Base-by-base conservation (phyloP, 2,329 filamentous ascomycete species). In the Juglanconis oblonga region DNA sequence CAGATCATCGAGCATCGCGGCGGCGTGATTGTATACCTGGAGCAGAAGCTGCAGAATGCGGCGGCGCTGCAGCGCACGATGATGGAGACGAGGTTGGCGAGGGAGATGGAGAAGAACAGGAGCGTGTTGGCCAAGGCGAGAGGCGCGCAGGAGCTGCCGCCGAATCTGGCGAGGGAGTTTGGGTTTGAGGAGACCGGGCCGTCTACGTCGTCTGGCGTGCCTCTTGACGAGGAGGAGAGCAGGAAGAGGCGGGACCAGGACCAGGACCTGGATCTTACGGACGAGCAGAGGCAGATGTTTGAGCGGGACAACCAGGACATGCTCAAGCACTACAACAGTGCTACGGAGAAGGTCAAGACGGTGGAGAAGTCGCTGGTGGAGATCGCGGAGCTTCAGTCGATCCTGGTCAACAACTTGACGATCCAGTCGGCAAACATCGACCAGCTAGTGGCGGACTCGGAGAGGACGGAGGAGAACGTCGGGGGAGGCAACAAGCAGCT, bases 271-370 rank as follows among this genome's bases (percentile, higher is more conserved):
- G 84, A 87, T 64, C 78, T 97, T 63, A 91, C 89, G 17, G 81
- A 87, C 29, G 92, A 97, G 71, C 94, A 98, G 74, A 79, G 95
- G 55, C 94, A 97, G 73, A 84, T 97, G 71, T 98, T 99, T 76
- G 93, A 94, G 67, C 85, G 92, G 74, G 93, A 96, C 71, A 97
- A 98, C 71, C 88, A 92, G 73, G 88, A 91, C 64, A 92, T 99
- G 87, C 81, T 98, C 67, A 90, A 90, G 73, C 91, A 97, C 74
- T 97, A 96, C 74, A 92, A 97, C 74, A 92, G 90, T 76, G 92
- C 91, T n/a, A 79, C 98, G 72, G 89, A 93, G 73, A 95, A 98
- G 82, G 92, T 98, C 66, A 96, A 91, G 69, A 90, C 89, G 32
- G 92, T 92, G 0, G 92, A 99, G 73, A 91, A 90, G 72, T 97